Percentiles rank a stretch among this genome's conserved stretches.
Evolutionary conservation across 805 yeast genomes (phyloP).

Genomic region (Saturnispora kantuleensis): DNA sequence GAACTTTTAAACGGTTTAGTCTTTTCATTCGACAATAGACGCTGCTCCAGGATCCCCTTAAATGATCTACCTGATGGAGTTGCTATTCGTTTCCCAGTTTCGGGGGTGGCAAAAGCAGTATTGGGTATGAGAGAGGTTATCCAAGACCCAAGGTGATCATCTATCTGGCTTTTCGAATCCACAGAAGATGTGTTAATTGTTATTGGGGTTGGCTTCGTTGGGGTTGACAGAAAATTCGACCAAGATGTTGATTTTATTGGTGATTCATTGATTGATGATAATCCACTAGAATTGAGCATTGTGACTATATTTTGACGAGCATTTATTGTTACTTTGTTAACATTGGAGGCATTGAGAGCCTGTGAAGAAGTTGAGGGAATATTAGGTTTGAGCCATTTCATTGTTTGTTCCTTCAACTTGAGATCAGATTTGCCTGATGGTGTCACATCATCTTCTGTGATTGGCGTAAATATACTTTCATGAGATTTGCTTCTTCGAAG

Average conservation of each 20-base stretch:
- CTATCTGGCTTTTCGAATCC: constrained; percentile 1
- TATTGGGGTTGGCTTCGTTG: constrained; percentile 7
- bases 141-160: constrained; percentile 16
- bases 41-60: background rate
- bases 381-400: constrained; percentile 25
- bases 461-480: constrained; percentile 21
- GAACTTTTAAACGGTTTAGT: background rate
- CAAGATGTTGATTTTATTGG: constrained; percentile 4
- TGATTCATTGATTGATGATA: constrained; percentile 3
- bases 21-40: background rate
- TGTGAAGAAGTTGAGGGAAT: constrained; percentile 16
- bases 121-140: constrained; percentile 23
- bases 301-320: constrained; percentile 13
- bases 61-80: constrained; percentile 16
- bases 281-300: constrained; percentile 8
- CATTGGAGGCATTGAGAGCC: background rate
- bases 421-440: constrained; percentile 1
- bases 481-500: constrained; percentile 19
- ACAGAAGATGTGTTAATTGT: background rate
- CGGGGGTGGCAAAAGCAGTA: constrained; percentile 24
- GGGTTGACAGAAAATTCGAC: constrained; percentile 1
- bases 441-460: background rate
- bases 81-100: constrained; percentile 23
- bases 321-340: background rate
- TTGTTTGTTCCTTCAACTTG: constrained; percentile 22